Base-by-base conservation (phyloP, 1,284 basidiomycete species). In the Tylopilus orsonianus region DNA sequence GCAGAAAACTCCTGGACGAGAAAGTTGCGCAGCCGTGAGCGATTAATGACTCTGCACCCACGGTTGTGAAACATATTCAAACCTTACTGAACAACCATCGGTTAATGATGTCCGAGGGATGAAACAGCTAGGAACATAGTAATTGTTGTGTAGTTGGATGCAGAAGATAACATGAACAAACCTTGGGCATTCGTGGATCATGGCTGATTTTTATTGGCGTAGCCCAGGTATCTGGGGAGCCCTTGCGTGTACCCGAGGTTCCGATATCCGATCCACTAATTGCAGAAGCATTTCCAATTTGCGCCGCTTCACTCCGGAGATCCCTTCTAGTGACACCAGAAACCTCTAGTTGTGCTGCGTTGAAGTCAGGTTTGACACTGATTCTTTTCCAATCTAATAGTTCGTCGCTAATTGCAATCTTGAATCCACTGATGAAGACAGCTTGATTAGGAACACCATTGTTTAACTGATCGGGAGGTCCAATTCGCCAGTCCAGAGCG, bases 391-490 rank as follows among this genome's bases (percentile, higher is more conserved):
- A 30, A 12, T 13, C 12, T 16, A 33, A 18, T 33, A 33, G 32
- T 33, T 39, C n/a, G 1, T 19, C 7, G 18, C 32, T 37, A 24
- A 42, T 26, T 19, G 48, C 48, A 6, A 50, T 50, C 24, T 50
- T 50, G 39, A 50, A 45, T 18, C 48, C 44, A 8, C 38, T 45
- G 14, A 50, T 33, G 18, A 50, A 50, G 12, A 50, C 48, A 5
- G 39, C 26, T 18, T 53, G 52, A 10, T 44, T 50, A 6, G 5
- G 32, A 12, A 33, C 8, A 2, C 32, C 32, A 9, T 16, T 36
- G 29, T 7, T 24, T 12, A 10, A 13, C n/a, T 44, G 34, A 10
- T 39, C 37, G 16, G 29, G 24, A 3, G 48, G 48, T 0, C 48
- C 48, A 26, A 33, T 13, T 22, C 48, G 48, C 39, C 36, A 35